These are phyloP conservation scores for Erysimum cheiri DNA, from an alignment of 441 rosid genomes.

Conservation along the genomic window DNA sequence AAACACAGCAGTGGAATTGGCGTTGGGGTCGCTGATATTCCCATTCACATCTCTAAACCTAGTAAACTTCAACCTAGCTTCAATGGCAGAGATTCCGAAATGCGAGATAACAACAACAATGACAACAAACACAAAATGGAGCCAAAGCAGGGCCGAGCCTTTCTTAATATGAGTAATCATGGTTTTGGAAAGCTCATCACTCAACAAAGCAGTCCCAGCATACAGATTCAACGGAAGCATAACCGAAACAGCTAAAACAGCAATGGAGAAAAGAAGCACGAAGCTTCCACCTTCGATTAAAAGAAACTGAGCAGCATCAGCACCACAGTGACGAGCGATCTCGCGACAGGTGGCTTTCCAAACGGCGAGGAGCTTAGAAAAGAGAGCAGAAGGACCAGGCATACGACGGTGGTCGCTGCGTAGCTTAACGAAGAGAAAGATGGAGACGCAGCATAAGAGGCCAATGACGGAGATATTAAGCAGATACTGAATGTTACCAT, in stretches of 20 bases:
- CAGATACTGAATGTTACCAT: constrained; percentile 90
- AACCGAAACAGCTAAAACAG: constrained; percentile 59
- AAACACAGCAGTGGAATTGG: constrained; percentile 78
- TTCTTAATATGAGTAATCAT: constrained; percentile 80
- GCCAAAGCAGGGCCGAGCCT: constrained; percentile 82
- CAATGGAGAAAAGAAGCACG: constrained; percentile 57
- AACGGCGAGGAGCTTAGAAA: constrained; percentile 82
- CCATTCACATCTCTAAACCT: constrained; percentile 96
- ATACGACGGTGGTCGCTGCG: constrained; percentile 93
- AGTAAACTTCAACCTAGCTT: constrained; percentile 71
- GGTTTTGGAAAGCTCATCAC: constrained; percentile 84
- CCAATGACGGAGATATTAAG: constrained; percentile 87
- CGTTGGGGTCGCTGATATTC: constrained; percentile 68
- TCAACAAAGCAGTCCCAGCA: constrained; percentile 67
- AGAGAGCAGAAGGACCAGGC: constrained; percentile 78
- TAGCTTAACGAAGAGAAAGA: constrained; percentile 89
- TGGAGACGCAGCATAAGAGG: constrained; percentile 74
- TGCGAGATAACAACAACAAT: constrained; percentile 66
- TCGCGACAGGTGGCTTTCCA: constrained; percentile 92
- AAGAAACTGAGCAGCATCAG: constrained; percentile 92
- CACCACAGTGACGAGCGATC: constrained; percentile 92
- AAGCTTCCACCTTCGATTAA: constrained; percentile 93
- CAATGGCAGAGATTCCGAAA: constrained; percentile 72
- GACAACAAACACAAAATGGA: constrained; percentile 79
- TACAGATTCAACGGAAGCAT: constrained; percentile 81